Base-by-base conservation (phyloP, 2,329 filamentous ascomycete genomes). In the Furcasterigmium furcatum region DNA sequence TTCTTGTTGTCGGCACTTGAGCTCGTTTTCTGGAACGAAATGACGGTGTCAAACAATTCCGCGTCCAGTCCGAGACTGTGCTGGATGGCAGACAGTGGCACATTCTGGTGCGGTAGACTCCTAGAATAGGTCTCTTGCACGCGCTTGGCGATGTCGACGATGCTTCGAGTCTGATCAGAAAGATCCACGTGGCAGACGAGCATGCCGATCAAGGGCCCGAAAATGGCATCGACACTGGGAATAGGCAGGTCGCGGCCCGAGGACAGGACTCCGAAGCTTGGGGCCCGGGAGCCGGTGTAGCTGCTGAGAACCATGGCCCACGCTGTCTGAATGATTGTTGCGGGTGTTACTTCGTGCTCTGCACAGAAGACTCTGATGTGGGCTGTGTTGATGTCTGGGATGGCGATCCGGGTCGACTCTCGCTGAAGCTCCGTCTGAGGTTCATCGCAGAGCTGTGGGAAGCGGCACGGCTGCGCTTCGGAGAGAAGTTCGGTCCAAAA, bases 401-500 rank as follows among this genome's bases (percentile, higher is more conserved):
- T 39, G 13, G 45, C 42, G 3, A 41, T 6, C 4, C 43, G 42
- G 5, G 45, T 27, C 8, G 39, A 45, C 12, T 16, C 16, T 18
- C n/a, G 34, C 12, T 9, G 8, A 19, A 19, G 10, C 19, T 9
- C 16, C 34, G 16, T 19, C 9, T 38, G n/a, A 10, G 3, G 5
- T 18, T 16, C 16, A 12, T 16, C 36, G 3, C 42, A 41, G 1
- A 9, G 24, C 4, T 19, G 19, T 2, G 55, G 55, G 29, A 58
- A 55, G 13, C 45, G 45, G 41, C 55, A 57, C 3, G 55, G 52
- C 40, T 55, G 53, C 0, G 50, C 38, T 0, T 46, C 50, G 8
- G 46, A 43, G 9, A 58, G 44, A n/a, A 52, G 52, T 3, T 48
- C 35, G 18, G 49, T 50, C 55, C 55, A 58, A 42, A 52, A 58